phyloP scores from a whole-genome alignment of 129 eudicot genomes.

The Scalesia atractyloides region DNA sequence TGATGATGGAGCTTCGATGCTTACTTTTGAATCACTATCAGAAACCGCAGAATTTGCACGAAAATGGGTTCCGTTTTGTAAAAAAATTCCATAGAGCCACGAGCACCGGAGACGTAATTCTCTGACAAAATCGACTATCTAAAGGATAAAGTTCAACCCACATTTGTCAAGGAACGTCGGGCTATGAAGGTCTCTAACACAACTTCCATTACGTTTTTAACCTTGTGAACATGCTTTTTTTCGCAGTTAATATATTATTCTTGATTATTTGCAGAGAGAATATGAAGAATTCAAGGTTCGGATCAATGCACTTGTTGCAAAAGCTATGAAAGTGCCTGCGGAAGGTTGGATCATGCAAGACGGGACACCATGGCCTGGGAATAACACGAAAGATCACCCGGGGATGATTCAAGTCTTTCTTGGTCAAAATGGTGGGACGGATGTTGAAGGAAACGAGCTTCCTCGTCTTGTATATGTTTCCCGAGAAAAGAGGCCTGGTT shows the following conservation, averaged over 20 bases:
- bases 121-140: slow-evolving; percentile 82
- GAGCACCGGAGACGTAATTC: slow-evolving; percentile 97
- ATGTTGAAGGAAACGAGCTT: slow-evolving; percentile 90
- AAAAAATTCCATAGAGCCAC: slow-evolving; percentile 85
- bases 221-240: slow-evolving; percentile 1
- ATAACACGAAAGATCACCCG: slow-evolving; percentile 96
- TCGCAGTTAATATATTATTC: background rate
- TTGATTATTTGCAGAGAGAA: slow-evolving; percentile 65
- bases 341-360: slow-evolving; percentile 99
- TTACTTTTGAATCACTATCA: slow-evolving; percentile 84
- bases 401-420: slow-evolving; percentile 98
- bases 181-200: slow-evolving; percentile 77
- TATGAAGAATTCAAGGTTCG: slow-evolving; percentile 95
- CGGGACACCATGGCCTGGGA: slow-evolving; percentile 99
- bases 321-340: slow-evolving; percentile 83
- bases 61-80: slow-evolving; percentile 98
- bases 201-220: background rate
- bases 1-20: slow-evolving; percentile 99
- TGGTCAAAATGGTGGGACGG: slow-evolving; percentile 94
- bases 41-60: slow-evolving; percentile 97
- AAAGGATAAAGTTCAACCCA: slow-evolving; percentile 96
- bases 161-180: slow-evolving; percentile 93
- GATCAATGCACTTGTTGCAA: slow-evolving; percentile 90
- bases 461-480: slow-evolving; percentile 98
- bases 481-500: slow-evolving; percentile 98